phyloP scores from a whole-genome alignment of 768 basidiomycete species.

The Gyrodon lividus region DNA sequence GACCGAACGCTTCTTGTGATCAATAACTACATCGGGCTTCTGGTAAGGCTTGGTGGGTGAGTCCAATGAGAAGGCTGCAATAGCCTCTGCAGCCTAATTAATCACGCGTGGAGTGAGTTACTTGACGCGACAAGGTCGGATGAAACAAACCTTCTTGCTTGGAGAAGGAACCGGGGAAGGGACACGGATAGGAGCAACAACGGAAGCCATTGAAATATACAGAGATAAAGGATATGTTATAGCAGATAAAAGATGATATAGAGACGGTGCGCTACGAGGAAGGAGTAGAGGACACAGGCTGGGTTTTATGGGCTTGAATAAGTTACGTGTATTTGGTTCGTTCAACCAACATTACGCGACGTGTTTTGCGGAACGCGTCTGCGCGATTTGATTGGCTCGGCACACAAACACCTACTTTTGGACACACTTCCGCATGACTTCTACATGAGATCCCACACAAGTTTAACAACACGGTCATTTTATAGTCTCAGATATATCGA shows the following conservation, averaged over 20 bases:
- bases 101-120: not conserved
- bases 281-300: not conserved
- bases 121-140: not conserved
- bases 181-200: conserved; percentile 15
- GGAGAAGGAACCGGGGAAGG: conserved; percentile 38
- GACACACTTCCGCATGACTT: not conserved
- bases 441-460: not conserved
- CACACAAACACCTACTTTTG: no score
- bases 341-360: conserved; percentile 34
- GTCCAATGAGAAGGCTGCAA: conserved; percentile 42
- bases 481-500: no score
- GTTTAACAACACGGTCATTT: not conserved
- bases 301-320: conserved; percentile 19
- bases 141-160: conserved; percentile 47
- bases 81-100: conserved; percentile 40
- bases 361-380: conserved; percentile 31
- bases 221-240: not conserved
- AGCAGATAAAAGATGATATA: not conserved
- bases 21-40: conserved; percentile 16
- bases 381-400: not conserved
- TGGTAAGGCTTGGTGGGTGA: conserved; percentile 34
- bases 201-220: conserved; percentile 24
- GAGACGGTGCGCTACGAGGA: not conserved
- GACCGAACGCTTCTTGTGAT: conserved; percentile 32
- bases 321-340: conserved; percentile 30